Base-by-base conservation (phyloP, 495 filamentous ascomycete genomes). In the Xeromyces bisporus region DNA sequence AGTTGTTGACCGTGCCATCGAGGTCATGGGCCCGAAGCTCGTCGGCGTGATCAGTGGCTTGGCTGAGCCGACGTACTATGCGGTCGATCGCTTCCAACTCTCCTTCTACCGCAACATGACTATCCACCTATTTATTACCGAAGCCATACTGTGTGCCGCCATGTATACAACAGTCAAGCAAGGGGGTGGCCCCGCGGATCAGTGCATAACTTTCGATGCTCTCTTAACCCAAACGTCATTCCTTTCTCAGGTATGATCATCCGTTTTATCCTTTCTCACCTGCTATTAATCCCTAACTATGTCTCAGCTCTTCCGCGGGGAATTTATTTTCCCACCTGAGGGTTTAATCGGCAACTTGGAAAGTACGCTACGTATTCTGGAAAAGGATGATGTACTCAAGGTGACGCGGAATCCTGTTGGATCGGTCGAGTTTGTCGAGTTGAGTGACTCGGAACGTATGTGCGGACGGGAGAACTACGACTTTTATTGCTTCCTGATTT, bases 21-120 rank as follows among this genome's bases (percentile, higher is more conserved):
- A 92, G 26, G 89, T 96, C 0, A 64, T 97, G 1, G 89, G 89
- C 0, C 76, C 80, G 18, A 77, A 83, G 34, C 67, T 97, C 3
- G 82, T 97, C 1, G 84, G 85, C 3, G 54, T 74, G 1, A 69
- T 91, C 1, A 62, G 74, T 26, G 83, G 75, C 2, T 55, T 97
- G 9, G 75, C 74, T 0, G 89, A 97, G 47, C 76, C 78, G 8
- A 93, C 86, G 0, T 94, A 79, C 48, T 91, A 80, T 42, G 87
- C 89, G 2, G 83, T 93, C 16, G 89, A 97, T 51, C 70, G 86
- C 30, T 97, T 97, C 58, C 87, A 96, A 44, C 69, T 97, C 6
- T 89, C 80, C 0, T 97, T 96, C 55, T 97, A 96, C 51, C 75
- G 89, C 25, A 97, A 97, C 51, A 94, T 94, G 87, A 91, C 85